Evolutionary conservation across 2,329 filamentous ascomycete species (phyloP), one percentile per base, ranked within the genome.

Genomic region (Leptographium radiaticola): DNA sequence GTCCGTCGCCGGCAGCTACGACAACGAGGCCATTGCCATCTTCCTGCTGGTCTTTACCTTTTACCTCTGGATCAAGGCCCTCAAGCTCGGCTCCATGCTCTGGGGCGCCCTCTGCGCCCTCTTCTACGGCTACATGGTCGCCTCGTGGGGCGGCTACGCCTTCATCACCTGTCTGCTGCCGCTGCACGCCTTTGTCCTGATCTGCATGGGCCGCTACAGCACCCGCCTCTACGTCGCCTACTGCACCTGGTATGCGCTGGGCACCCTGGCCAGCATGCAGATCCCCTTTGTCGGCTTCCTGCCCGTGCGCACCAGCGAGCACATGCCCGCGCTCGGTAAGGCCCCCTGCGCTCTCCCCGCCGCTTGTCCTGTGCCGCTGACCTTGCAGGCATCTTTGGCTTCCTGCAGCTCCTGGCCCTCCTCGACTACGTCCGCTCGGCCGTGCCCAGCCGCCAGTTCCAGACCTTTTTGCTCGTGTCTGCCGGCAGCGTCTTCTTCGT

Each of bases 51-150:
- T 98, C 60, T 96, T 95, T 70, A 98, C 93, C 67, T 98, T 98
- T 72, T 98, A 84, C 72, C 81, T 98, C 52, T 98, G 93, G 93
- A 95, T 98, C 73, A 97, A 97, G 79, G 89, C 93, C 20, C 79
- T 98, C 62, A 98, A 98, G 76, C 80, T 89, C 55, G 93, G 93
- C 31, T 97, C 93, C 51, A 89, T 95, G 68, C 87, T 96, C 70
- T 98, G 91, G 91, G 91, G 89, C 62, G 90, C 88, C 40, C 76
- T 96, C 58, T 93, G 90, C 62, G 93, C 93, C 45, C 77, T 98
- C 53, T 97, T 94, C 73, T 98, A 98, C 71, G 93, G 93, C 65
- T 98, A 98, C 81, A 98, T 98, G 93, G 93, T 98, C 59, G 93
- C 91, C 49, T 95, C 94, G 18, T 98, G 93, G 93, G 93, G 93